These are phyloP conservation scores for Tinospora cordifolia DNA, from an alignment of 164 flowering plant genomes.

Conservation along the genomic window DNA sequence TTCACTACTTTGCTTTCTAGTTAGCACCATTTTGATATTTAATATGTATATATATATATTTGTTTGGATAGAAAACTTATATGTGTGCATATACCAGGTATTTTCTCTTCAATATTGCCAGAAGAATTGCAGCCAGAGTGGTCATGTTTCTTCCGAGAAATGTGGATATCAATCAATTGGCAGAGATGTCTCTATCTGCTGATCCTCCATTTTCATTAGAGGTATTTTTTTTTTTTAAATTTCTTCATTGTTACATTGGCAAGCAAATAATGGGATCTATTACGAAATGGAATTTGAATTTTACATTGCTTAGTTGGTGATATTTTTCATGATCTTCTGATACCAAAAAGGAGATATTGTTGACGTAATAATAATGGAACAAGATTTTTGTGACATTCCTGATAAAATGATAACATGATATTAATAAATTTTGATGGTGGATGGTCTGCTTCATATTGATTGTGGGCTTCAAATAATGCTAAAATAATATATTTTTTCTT, in stretches of 20 bases:
- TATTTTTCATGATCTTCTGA: background rate
- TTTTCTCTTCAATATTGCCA: slow-evolving; percentile 52
- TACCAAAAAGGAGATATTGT: no score
- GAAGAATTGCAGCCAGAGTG: slow-evolving; percentile 49
- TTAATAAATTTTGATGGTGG: no score
- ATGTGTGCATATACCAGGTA: slow-evolving; percentile 29
- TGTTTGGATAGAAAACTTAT: slow-evolving; percentile 2
- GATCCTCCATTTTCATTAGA: slow-evolving; percentile 74
- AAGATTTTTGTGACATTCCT: no score
- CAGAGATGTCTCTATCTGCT: slow-evolving; percentile 56
- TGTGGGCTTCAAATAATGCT: no score
- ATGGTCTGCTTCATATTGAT: no score
- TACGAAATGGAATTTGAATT: background rate
- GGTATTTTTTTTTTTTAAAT: slow-evolving; percentile 38
- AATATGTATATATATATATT: no score
- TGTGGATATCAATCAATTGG: slow-evolving; percentile 75
- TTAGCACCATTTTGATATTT: background rate
- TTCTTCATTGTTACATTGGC: background rate
- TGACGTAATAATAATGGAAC: no score
- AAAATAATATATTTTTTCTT: no score
- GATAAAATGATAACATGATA: no score
- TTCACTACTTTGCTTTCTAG: background rate
- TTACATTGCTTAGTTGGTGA: background rate
- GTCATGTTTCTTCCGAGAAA: slow-evolving; percentile 96
- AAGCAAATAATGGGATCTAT: background rate